phyloP scores from a whole-genome alignment of 2,329 filamentous ascomycete genomes.

The Aspergillus japonicus region DNA sequence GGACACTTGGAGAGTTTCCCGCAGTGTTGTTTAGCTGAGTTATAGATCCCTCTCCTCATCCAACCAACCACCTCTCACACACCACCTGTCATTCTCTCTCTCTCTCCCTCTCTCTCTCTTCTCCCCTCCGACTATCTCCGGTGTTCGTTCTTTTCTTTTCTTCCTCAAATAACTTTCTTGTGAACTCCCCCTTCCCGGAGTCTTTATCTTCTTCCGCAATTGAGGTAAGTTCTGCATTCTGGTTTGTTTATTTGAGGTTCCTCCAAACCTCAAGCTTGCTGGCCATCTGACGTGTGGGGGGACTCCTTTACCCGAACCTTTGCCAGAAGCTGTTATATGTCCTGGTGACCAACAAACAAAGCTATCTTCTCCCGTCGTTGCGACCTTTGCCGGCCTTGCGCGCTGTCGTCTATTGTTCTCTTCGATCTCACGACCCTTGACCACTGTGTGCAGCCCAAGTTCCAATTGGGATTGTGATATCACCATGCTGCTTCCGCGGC shows the following conservation, averaged over 20 bases:
- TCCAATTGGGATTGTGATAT: not conserved
- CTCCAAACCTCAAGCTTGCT: not conserved
- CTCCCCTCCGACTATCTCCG: slow-evolving; percentile 1
- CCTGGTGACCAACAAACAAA: not conserved
- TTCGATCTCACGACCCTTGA: too few species aligned
- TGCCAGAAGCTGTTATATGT: not conserved
- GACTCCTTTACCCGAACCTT: not conserved
- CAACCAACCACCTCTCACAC: not conserved
- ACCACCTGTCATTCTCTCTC: not conserved
- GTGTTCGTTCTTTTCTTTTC: not conserved
- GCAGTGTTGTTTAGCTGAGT: slow-evolving; percentile 6
- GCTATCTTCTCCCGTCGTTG: slow-evolving; percentile 8
- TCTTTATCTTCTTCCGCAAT: slow-evolving; percentile 9
- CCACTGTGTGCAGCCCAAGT: too few species aligned
- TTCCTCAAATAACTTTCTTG: slow-evolving; percentile 5
- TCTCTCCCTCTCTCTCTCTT: not conserved
- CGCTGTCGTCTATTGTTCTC: too few species aligned
- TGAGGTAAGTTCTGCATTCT: too few species aligned
- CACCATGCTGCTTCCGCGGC: slow-evolving; percentile 35
- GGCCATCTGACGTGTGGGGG: not conserved
- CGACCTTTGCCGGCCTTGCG: not conserved
- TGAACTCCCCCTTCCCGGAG: not conserved
- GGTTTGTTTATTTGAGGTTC: not conserved
- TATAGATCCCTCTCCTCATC: not conserved
- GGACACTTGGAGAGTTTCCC: slow-evolving; percentile 22